Base-by-base conservation (phyloP, 169 alveolate genomes). In the Perkinsus chesapeaki region DNA sequence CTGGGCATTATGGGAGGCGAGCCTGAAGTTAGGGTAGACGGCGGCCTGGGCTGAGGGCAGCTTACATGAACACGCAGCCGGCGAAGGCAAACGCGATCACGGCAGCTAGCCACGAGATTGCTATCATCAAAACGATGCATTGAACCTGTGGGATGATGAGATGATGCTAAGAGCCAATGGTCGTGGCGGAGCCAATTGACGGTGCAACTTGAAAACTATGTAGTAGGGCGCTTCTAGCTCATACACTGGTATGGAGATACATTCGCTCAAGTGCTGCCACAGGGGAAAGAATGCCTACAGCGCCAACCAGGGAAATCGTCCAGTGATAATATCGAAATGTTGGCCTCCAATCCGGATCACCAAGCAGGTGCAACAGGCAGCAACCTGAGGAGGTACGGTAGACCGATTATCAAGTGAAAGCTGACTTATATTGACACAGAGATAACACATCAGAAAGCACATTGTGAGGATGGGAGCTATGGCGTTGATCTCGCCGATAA, bases 341-440 rank as follows among this genome's bases (percentile, higher is more conserved):
- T 0, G 98, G 98, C 73, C 98, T 93, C 98, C 98, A 96, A 91
- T 96, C 96, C 0, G 98, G 98, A 39, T 96, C 96, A 34, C 96
- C 95, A n/a, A 95, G 94, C 73, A 94, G 91, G 92, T 94, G 96
- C 34, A 95, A 95, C 43, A 96, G 91, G 38, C 95, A 93, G 92
- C 98, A 96, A 39, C 97, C 96, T 39, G 82, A 16, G 12, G 82
- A 1, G 12, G 7, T 20, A 23, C 82, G 27, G 36, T 60, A 16
- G 36, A 1, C 12, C 3, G 36, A 1, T 20, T 60, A 16, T 23
- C 37, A 23, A 60, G 23, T 23, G 82, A 60, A 3, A 60, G 82
- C 82, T 60, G 31, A 60, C 82, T 60, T 60, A 95, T 60, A 93
- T 96, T 96, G 36, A 96, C 95, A 82, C 94, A 94, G 23, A 95